Percentiles rank a stretch among this genome's conserved stretches.
Conservation (phyloP, 129 eudicot species). For the Sambucus nigra region DNA sequence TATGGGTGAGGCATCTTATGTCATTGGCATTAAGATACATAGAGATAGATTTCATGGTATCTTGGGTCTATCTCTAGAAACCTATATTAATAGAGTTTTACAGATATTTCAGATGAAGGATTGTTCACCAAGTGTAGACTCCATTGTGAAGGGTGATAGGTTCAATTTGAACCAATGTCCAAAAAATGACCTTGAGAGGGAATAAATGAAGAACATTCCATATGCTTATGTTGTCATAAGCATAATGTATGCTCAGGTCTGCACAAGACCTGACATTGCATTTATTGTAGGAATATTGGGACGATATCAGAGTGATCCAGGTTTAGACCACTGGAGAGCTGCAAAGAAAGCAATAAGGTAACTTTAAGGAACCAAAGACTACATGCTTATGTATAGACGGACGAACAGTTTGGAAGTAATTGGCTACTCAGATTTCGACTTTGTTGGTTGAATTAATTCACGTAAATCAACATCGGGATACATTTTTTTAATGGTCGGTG, state of each 20-base stretch:
- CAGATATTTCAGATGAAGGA: not conserved
- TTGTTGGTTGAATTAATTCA: slow-evolving; percentile 5
- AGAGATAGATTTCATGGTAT: not conserved
- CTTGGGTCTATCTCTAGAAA: not conserved
- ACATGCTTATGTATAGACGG: not conserved
- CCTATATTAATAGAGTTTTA: not conserved
- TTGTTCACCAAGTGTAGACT: slow-evolving; percentile 5
- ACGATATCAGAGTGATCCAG: slow-evolving; percentile 1
- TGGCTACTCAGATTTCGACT: slow-evolving; percentile 2
- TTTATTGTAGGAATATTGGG: slow-evolving; percentile 2
- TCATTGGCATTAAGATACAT: slow-evolving; percentile 2
- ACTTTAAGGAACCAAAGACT: not conserved
- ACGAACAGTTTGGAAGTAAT: not conserved
- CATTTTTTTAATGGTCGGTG: slow-evolving; percentile 5
- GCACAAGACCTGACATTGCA: not conserved
- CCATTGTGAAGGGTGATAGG: slow-evolving; percentile 2
- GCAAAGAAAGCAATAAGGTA: slow-evolving; percentile 6
- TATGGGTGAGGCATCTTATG: not conserved
- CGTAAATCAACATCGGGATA: slow-evolving; percentile 1
- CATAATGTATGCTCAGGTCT: slow-evolving; percentile 1
- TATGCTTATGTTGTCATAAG: not conserved
- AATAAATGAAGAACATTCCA: not conserved
- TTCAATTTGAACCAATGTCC: slow-evolving; percentile 1
- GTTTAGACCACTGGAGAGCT: slow-evolving; percentile 4
- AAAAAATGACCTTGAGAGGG: not conserved